Evolutionary conservation across 177 flowering plant species (phyloP).

Genomic region (Tripterygium wilfordii): DNA sequence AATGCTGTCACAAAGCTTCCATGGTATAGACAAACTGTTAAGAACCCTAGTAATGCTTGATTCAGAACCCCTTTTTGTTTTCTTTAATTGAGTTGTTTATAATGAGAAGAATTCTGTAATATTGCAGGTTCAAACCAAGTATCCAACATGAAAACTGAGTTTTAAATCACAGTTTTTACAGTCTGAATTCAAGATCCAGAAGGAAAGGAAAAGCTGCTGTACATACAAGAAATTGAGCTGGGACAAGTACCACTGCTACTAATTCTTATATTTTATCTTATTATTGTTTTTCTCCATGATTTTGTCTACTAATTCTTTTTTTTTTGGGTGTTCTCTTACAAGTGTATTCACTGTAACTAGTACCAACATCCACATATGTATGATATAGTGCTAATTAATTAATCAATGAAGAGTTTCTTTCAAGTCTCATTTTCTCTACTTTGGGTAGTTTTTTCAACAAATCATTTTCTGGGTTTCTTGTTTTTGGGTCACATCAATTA

Average conservation of each 20-base stretch:
- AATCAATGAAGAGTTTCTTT: constrained; percentile 7
- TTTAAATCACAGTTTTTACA: constrained; percentile 25
- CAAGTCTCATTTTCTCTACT: constrained; percentile 12
- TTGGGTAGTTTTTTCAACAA: constrained; percentile 9
- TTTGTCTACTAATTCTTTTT: constrained; percentile 12
- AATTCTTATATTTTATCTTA: constrained; percentile 4
- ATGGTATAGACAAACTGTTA: constrained; percentile 24
- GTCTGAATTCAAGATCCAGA: constrained; percentile 9
- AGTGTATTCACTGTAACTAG: constrained; percentile 29
- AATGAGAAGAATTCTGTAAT: background rate
- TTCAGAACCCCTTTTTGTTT: background rate
- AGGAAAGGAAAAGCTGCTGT: constrained; percentile 26
- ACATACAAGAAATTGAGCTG: constrained; percentile 24
- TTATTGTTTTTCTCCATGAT: constrained; percentile 1
- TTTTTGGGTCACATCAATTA: constrained; percentile 2
- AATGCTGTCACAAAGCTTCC: constrained; percentile 33
- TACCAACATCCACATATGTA: constrained; percentile 33
- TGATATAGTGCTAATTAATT: constrained; percentile 23
- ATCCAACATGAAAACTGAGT: constrained; percentile 67
- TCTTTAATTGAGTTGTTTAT: background rate
- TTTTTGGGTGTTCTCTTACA: constrained; percentile 9
- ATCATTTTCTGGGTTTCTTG: background rate
- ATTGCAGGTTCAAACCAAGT: constrained; percentile 45
- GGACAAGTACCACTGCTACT: constrained; percentile 6
- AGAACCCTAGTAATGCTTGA: background rate